Conservation (phyloP, 768 basidiomycete genomes). For the Kwoniella bestiolae region DNA sequence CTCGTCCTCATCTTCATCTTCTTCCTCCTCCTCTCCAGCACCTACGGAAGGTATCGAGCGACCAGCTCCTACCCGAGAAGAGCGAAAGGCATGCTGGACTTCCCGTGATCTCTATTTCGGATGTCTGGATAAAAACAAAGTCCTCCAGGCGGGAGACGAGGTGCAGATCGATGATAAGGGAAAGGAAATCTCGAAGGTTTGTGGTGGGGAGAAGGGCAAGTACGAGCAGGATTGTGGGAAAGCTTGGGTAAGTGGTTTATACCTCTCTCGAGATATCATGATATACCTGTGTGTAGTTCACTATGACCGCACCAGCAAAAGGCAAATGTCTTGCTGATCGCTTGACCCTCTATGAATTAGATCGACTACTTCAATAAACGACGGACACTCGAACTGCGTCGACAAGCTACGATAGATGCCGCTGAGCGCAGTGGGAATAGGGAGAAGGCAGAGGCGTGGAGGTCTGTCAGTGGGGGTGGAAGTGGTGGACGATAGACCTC, state of each 20-base stretch:
- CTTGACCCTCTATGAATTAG: too few relatives aligned
- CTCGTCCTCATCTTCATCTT: constrained; percentile 39
- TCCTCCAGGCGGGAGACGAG: constrained; percentile 78
- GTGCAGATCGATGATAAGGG: constrained; percentile 16
- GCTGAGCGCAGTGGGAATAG: constrained; percentile 35
- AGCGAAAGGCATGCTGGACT: constrained; percentile 84
- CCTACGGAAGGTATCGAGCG: constrained; percentile 21
- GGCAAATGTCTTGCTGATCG: too few relatives aligned
- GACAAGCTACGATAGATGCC: constrained; percentile 51
- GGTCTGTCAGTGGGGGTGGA: constrained; percentile 16
- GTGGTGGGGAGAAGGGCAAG: constrained; percentile 63
- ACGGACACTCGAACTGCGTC: constrained; percentile 65
- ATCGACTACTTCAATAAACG: constrained; percentile 95
- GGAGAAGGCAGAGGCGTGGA: constrained; percentile 22
- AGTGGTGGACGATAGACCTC: not conserved
- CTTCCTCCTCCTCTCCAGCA: constrained; percentile 34
- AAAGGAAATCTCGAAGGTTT: constrained; percentile 58
- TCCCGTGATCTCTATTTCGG: constrained; percentile 78
- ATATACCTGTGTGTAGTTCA: too few relatives aligned
- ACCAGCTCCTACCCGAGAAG: constrained; percentile 63
- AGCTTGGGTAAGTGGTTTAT: constrained; percentile 69
- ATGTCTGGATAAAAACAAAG: constrained; percentile 73
- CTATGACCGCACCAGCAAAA: too few relatives aligned
- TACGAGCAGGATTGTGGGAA: constrained; percentile 80
- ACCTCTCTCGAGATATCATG: not conserved